Conservation (phyloP, 148 eudicot species). For the Rhododendron simsii region DNA sequence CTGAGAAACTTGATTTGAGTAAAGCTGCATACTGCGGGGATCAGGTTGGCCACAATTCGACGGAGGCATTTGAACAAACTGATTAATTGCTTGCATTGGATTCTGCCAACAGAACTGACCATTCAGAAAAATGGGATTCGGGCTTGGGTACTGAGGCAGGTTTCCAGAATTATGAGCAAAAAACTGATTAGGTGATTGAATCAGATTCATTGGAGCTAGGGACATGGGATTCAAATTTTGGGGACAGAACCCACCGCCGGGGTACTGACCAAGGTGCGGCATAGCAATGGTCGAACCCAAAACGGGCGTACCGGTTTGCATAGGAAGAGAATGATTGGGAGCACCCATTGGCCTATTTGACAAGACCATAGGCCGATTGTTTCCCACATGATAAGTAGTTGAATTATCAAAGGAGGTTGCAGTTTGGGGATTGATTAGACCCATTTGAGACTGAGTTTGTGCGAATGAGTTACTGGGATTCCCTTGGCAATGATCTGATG, state of each 20-base stretch:
- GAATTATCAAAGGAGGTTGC: constrained; percentile 8
- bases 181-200: constrained; percentile 21
- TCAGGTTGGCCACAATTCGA: constrained; percentile 10
- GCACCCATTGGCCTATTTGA: constrained; percentile 12
- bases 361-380: constrained; percentile 8
- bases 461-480: constrained; percentile 15
- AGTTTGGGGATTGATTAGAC: constrained; percentile 15
- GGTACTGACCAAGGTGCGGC: constrained; percentile 4
- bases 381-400: constrained; percentile 1
- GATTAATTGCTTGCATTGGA: constrained; percentile 32
- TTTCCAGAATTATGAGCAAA: constrained; percentile 19
- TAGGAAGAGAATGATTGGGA: constrained; percentile 13
- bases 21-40: constrained; percentile 15
- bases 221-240: constrained; percentile 5
- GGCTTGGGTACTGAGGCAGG: constrained; percentile 13
- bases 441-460: constrained; percentile 19
- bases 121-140: constrained; percentile 16
- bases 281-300: neutral
- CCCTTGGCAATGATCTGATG: constrained; percentile 6
- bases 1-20: constrained; percentile 42
- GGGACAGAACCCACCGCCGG: constrained; percentile 1
- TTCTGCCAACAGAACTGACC: constrained; percentile 24
- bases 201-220: constrained; percentile 18
- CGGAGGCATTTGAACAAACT: constrained; percentile 30
- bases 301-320: constrained; percentile 12